Percentiles rank a stretch among this genome's conserved stretches.
Conservation (phyloP, 1,139 yeast species). For the Yamadazyma kanchanaburiensis region DNA sequence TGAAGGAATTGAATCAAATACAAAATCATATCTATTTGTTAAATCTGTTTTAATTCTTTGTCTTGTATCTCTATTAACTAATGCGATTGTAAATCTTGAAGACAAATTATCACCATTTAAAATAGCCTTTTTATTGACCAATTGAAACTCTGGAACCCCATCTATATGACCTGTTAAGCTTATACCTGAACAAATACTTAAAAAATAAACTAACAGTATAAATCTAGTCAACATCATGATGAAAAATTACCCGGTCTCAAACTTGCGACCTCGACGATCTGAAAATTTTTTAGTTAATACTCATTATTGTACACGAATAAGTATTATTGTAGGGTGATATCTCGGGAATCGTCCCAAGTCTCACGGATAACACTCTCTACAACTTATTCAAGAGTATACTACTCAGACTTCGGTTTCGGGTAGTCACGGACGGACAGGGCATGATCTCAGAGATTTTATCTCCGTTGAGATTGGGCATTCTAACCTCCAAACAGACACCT, state of each 20-base stretch:
- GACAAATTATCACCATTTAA: slow-evolving; percentile 37
- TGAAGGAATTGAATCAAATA: slow-evolving; percentile 18
- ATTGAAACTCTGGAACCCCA: slow-evolving; percentile 15
- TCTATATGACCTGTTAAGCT: slow-evolving; percentile 12
- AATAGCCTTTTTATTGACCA: slow-evolving; percentile 15
- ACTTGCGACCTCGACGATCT: too few species aligned
- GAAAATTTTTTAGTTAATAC: too few species aligned
- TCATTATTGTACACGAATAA: slow-evolving; percentile 48
- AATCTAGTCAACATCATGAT: slow-evolving; percentile 1
- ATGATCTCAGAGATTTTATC: slow-evolving; percentile 18
- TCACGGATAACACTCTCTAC: slow-evolving; percentile 51
- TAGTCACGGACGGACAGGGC: slow-evolving; percentile 47
- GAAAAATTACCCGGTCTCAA: slow-evolving; percentile 2
- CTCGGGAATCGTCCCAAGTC: slow-evolving; percentile 18
- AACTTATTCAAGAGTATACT: slow-evolving; percentile 50
- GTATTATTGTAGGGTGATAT: slow-evolving; percentile 54
- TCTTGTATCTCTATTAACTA: slow-evolving; percentile 10
- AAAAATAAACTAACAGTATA: background rate
- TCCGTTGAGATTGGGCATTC: slow-evolving; percentile 39
- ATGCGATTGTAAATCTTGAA: slow-evolving; percentile 29
- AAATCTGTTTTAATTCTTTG: slow-evolving; percentile 14
- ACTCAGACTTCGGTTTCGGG: slow-evolving; percentile 22
- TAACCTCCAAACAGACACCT: slow-evolving; percentile 46
- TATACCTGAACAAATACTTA: background rate
- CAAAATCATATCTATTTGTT: slow-evolving; percentile 24